Conservation (phyloP, 140 eudicot genomes). For the Stevia rebaudiana region DNA sequence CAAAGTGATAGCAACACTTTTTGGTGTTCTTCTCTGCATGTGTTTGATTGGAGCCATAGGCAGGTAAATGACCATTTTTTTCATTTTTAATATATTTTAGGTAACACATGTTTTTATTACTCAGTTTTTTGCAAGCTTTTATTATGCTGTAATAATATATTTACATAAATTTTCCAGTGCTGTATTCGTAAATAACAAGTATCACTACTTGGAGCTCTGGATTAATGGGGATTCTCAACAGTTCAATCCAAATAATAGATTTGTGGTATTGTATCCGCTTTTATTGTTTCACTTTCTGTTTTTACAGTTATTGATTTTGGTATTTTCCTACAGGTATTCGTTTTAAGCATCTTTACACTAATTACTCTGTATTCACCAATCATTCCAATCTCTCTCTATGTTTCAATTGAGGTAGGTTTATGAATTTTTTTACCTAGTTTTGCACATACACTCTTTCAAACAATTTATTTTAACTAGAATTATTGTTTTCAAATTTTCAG, state of each 20-base stretch:
- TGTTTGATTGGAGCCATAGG: conserved; percentile 95
- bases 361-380: conserved; percentile 92
- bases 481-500: conserved; percentile 40
- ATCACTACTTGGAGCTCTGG: conserved; percentile 65
- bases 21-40: conserved; percentile 73
- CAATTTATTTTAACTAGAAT: conserved; percentile 6
- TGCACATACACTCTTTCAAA: conserved; percentile 9
- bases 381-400: conserved; percentile 96
- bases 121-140: conserved; percentile 3
- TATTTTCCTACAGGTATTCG: conserved; percentile 56
- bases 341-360: conserved; percentile 79
- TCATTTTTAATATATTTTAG: too few species aligned
- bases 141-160: conserved; percentile 1
- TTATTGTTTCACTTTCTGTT: conserved; percentile 3
- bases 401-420: conserved; percentile 80
- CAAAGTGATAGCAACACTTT: conserved; percentile 77
- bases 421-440: conserved; percentile 8
- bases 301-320: conserved; percentile 10
- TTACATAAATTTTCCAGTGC: conserved; percentile 52
- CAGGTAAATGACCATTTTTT: conserved; percentile 65
- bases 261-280: conserved; percentile 49
- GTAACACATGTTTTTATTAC: conserved; percentile 8
- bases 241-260: conserved; percentile 75
- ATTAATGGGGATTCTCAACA: conserved; percentile 45
- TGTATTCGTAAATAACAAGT: conserved; percentile 57